A percentile compares a stretch with the other conserved stretches of the same genome.
Conservation (phyloP, 345 rosid species). For the Angophora floribunda region DNA sequence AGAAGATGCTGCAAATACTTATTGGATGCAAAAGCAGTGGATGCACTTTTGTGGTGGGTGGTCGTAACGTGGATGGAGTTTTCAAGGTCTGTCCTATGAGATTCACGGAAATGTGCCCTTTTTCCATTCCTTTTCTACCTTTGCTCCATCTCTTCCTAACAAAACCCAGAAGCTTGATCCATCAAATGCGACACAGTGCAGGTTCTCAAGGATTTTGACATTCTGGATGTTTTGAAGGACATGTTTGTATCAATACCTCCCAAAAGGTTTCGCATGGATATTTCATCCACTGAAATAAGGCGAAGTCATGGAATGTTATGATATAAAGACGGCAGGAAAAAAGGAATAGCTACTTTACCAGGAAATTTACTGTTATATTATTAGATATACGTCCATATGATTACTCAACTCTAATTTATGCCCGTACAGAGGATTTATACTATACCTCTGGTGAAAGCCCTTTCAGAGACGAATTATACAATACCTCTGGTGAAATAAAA, state of each 20-base stretch:
- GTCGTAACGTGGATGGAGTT: conserved; percentile 72
- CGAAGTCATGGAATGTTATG: conserved; percentile 3
- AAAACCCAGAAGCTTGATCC: neutral
- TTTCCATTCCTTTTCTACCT: neutral
- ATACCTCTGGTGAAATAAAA: neutral
- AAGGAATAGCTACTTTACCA: neutral
- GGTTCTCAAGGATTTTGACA: conserved; percentile 77
- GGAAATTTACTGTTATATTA: neutral
- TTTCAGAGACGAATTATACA: no score
- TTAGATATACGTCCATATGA: neutral
- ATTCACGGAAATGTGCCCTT: neutral
- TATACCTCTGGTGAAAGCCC: neutral
- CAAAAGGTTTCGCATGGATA: conserved; percentile 62
- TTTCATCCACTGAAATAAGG: conserved; percentile 75
- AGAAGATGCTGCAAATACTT: conserved; percentile 68
- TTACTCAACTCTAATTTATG: neutral
- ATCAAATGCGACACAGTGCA: conserved; percentile 10
- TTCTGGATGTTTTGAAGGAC: conserved; percentile 52
- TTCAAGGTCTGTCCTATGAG: conserved; percentile 41
- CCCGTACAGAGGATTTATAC: neutral
- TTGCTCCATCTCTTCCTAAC: neutral
- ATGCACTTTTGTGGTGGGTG: conserved; percentile 81
- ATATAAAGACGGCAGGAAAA: neutral
- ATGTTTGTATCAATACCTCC: conserved; percentile 68
- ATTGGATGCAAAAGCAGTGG: conserved; percentile 62